A percentile compares a stretch with the other conserved stretches of the same genome.
phyloP scores from a whole-genome alignment of 2,329 filamentous ascomycete genomes.

The Fusarium haematococcum region DNA sequence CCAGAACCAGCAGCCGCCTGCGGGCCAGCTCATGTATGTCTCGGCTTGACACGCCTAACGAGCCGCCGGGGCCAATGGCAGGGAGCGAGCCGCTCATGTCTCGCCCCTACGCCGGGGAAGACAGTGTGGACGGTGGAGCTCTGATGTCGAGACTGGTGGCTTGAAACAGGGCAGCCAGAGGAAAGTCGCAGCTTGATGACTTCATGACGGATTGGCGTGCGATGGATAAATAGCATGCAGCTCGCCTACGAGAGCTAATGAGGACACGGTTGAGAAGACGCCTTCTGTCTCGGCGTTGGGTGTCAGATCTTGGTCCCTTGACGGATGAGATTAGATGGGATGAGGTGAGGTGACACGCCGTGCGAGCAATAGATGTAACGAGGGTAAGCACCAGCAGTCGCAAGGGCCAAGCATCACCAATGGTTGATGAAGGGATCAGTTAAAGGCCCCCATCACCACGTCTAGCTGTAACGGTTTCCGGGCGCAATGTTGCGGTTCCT shows the following conservation, averaged over 20 bases:
- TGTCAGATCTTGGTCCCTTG: constrained; percentile 14
- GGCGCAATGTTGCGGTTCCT: constrained; percentile 37
- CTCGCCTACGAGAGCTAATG: constrained; percentile 1
- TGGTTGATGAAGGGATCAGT: constrained; percentile 25
- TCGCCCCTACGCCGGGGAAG: constrained; percentile 20
- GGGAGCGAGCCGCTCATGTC: constrained; percentile 21
- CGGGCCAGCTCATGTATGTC: constrained; percentile 35
- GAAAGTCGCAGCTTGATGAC: constrained; percentile 8
- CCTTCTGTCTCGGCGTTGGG: not conserved
- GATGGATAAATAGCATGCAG: not conserved
- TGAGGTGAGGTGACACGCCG: constrained; percentile 27
- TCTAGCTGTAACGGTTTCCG: constrained; percentile 25
- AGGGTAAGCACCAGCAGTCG: constrained; percentile 12
- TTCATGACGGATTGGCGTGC: constrained; percentile 2
- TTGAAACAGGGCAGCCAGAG: constrained; percentile 22
- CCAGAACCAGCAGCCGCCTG: constrained; percentile 1
- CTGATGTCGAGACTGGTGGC: constrained; percentile 15
- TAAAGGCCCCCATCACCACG: constrained; percentile 16
- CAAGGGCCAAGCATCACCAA: constrained; percentile 17
- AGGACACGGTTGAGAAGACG: not conserved
- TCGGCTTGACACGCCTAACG: constrained; percentile 26
- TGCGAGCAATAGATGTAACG: constrained; percentile 10
- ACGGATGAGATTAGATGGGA: constrained; percentile 21
- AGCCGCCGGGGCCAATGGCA: constrained; percentile 26
- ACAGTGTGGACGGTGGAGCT: constrained; percentile 23